phyloP scores from a whole-genome alignment of 176 grass and related monocot species.

The Triticum monococcum region DNA sequence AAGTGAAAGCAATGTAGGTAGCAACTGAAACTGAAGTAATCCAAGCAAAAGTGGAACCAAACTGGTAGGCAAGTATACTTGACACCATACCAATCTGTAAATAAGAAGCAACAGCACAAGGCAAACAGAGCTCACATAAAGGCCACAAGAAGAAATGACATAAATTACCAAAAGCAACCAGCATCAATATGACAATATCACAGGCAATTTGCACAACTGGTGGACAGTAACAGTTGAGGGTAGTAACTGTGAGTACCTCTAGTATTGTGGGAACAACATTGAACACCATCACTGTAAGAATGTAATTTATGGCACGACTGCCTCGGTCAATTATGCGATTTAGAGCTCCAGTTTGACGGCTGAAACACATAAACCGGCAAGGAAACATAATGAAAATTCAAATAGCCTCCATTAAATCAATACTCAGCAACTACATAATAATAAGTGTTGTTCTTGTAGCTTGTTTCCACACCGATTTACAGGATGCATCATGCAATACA shows the following conservation, averaged over 20 bases:
- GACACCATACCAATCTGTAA: constrained; percentile 95
- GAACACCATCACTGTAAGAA: constrained; percentile 95
- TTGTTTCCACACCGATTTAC: constrained; percentile 8
- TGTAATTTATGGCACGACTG: constrained; percentile 94
- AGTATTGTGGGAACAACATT: constrained; percentile 92
- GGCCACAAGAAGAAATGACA: neutral
- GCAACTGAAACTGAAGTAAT: constrained; percentile 97
- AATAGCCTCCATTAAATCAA: neutral
- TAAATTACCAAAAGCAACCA: constrained; percentile 14
- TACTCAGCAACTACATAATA: neutral
- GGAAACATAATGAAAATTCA: constrained; percentile 33
- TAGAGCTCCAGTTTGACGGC: constrained; percentile 93
- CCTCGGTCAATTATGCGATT: constrained; percentile 98
- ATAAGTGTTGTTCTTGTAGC: neutral
- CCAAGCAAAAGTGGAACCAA: constrained; percentile 97
- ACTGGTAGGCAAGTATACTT: constrained; percentile 91
- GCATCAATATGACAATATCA: constrained; percentile 11
- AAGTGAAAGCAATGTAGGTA: constrained; percentile 92
- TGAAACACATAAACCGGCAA: constrained; percentile 56
- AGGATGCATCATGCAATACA: neutral
- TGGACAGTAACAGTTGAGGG: neutral
- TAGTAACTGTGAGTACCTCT: constrained; percentile 61
- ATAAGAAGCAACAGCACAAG: constrained; percentile 30
- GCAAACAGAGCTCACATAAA: constrained; percentile 25
- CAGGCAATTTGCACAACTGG: constrained; percentile 4